phyloP scores from a whole-genome alignment of 805 yeast species.

The Metschnikowia lochheadii region DNA sequence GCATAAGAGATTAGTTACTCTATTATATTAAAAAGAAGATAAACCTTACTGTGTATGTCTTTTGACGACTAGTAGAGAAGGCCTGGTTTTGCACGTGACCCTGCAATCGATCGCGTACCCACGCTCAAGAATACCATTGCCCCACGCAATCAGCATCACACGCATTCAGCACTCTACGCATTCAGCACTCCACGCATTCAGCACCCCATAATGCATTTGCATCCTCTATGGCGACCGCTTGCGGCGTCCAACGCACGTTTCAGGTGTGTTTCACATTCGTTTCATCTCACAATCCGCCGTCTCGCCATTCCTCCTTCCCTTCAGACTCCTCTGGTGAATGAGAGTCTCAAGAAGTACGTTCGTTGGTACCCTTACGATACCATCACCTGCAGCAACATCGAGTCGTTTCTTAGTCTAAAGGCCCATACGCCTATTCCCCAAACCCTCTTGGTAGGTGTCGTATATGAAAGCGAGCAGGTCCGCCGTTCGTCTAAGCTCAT shows the following conservation, averaged over 20 bases:
- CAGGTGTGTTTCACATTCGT: not conserved
- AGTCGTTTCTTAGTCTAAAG: constrained; percentile 11
- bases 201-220: not conserved
- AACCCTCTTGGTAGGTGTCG: constrained; percentile 29
- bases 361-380: constrained; percentile 21
- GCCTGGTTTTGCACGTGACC: no score
- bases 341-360: constrained; percentile 16
- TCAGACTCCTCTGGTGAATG: constrained; percentile 6
- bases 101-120: no score
- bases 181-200: not conserved
- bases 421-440: constrained; percentile 9
- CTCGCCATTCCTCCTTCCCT: not conserved
- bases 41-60: no score
- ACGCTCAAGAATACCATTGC: not conserved
- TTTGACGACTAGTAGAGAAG: no score
- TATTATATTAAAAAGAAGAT: no score
- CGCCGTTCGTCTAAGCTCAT: constrained; percentile 26
- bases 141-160: not conserved
- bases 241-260: not conserved
- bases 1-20: no score
- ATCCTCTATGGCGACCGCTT: not conserved
- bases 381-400: constrained; percentile 18
- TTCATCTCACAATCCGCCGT: not conserved
- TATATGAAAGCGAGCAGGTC: constrained; percentile 26
- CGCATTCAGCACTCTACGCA: not conserved